Conservation (phyloP, 352 stramenopile genomes). For the Phytophthora ramorum region DNA sequence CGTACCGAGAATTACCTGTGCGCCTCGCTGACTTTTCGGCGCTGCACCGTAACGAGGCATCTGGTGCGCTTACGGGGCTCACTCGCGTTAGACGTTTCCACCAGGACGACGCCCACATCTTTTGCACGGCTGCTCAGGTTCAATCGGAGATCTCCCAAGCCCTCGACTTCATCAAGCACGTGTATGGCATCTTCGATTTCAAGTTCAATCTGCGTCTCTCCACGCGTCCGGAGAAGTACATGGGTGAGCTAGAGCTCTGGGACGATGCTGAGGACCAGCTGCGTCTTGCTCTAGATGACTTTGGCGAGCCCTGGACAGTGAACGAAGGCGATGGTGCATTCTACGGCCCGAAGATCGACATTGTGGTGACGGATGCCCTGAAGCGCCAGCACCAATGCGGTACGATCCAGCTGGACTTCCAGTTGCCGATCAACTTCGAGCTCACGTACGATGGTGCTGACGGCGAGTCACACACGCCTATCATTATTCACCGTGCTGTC, state of each 20-base stretch:
- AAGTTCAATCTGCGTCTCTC: constrained; percentile 94
- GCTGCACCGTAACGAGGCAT: constrained; percentile 96
- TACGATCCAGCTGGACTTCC: constrained; percentile 98
- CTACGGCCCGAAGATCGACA: constrained; percentile 98
- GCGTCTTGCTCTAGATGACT: constrained; percentile 65
- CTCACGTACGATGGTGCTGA: constrained; percentile 93
- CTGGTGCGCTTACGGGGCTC: constrained; percentile 95
- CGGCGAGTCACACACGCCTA: constrained; percentile 91
- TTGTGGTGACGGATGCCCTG: constrained; percentile 97
- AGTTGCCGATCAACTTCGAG: constrained; percentile 97
- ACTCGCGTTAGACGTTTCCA: constrained; percentile 98
- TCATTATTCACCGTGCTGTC: constrained; percentile 98
- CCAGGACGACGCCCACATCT: constrained; percentile 99
- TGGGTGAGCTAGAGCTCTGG: constrained; percentile 95
- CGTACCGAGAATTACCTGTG: constrained; percentile 96
- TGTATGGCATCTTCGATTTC: constrained; percentile 96
- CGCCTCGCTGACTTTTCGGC: constrained; percentile 96
- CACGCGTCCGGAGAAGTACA: constrained; percentile 95
- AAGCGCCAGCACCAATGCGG: constrained; percentile 97
- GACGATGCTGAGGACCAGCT: constrained; percentile 89
- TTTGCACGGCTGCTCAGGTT: constrained; percentile 96
- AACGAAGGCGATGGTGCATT: constrained; percentile 97
- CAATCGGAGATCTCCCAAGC: constrained; percentile 96
- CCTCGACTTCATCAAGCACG: constrained; percentile 94
- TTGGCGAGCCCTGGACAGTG: constrained; percentile 79